A percentile compares a stretch with the other conserved stretches of the same genome.
Evolutionary conservation across 2,329 filamentous ascomycete genomes (phyloP).

Genomic region (Blastomyces parvus): DNA sequence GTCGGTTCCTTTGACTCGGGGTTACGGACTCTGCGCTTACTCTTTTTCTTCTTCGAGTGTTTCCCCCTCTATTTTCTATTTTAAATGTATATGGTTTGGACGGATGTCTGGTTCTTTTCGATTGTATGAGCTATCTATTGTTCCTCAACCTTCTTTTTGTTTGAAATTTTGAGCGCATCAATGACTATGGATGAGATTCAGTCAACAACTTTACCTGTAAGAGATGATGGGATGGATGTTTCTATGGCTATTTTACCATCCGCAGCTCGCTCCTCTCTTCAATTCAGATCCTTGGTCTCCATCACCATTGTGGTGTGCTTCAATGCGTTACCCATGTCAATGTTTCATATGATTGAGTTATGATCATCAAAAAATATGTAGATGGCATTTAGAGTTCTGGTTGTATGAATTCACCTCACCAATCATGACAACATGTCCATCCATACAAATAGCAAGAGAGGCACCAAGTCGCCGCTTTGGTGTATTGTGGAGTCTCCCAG

Average conservation of each 20-base stretch:
- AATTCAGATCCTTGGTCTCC: too few species aligned
- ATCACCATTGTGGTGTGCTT: background rate
- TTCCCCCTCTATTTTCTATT: background rate
- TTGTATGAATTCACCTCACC: background rate
- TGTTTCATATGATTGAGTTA: too few species aligned
- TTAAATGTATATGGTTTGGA: background rate
- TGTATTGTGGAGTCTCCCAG: too few species aligned
- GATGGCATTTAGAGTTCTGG: background rate
- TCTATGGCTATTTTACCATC: background rate
- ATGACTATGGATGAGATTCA: background rate
- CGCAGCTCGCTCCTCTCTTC: too few species aligned
- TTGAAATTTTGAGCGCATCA: background rate
- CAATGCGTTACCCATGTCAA: too few species aligned
- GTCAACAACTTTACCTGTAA: background rate
- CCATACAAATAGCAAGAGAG: too few species aligned
- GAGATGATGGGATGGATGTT: background rate
- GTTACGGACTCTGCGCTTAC: too few species aligned
- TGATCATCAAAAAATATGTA: background rate
- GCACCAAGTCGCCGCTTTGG: too few species aligned
- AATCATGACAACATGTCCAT: too few species aligned
- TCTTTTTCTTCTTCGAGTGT: too few species aligned
- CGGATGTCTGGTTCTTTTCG: background rate
- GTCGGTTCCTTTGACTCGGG: too few species aligned
- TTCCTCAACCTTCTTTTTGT: background rate
- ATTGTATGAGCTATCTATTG: background rate